Base-by-base conservation (phyloP, 805 yeast genomes). In the Lipomyces oligophaga region DNA sequence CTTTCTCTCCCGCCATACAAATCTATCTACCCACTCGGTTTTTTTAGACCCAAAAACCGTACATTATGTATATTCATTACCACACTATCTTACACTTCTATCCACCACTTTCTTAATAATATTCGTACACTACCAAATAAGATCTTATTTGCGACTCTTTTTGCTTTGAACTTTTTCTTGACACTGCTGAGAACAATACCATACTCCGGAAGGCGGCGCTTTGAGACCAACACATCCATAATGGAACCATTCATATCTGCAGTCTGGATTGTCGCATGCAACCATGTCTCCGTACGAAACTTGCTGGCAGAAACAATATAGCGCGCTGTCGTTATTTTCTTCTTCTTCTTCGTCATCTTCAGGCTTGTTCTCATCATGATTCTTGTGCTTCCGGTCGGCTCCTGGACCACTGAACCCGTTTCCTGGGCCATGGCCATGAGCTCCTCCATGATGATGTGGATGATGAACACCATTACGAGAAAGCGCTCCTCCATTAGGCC, bases 281-380 rank as follows among this genome's bases (percentile, higher is more conserved):
- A 90, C 86, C 98, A 90, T 90, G 59, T 82, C 86, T 20, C 98
- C 98, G 67, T 83, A 86, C 0, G 97, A 88, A 0, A 85, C 94
- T 57, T 89, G 87, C 62, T 87, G 94, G 63, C 98, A 90, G 68
- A 85, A 84, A 65, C 98, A 90, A 64, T 90, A 90, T 42, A 79
- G 80, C 51, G 81, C 87, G 47, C 80, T 85, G 40, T 76, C 81
- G 22, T 71, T 73, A 26, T 49, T 57, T 25, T 55, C 61, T 18
- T 57, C 62, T 15, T 58, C 61, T 10, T 55, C 58, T 5, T 38
- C 58, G n/a, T 41, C 55, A 18, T 31, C 48, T 11, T 24, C 28
- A 26, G 33, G 19, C 20, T 26, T 33, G 20, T 32, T 41, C 15
- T 32, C 32, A 10, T 33, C 38, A 33, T 32, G 44, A 18, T 34